These are phyloP conservation scores for Colletotrichum siamense DNA, from an alignment of 2,329 filamentous ascomycete species.

Conservation along the genomic window DNA sequence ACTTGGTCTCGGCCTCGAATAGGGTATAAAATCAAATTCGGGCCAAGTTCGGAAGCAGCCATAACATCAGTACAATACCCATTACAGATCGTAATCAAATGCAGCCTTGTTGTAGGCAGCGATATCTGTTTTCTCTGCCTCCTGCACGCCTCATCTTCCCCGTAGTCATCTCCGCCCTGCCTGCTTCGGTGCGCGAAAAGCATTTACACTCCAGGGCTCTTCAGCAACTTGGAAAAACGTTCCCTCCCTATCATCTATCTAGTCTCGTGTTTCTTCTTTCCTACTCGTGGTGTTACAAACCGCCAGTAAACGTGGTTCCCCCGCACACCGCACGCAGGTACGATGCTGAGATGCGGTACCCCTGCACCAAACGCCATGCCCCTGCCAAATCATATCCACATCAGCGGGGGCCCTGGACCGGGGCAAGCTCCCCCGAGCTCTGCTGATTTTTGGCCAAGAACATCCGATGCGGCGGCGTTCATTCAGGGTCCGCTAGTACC, in stretches of 20 bases:
- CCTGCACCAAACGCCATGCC: background rate
- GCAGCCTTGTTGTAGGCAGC: background rate
- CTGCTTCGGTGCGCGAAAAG: background rate
- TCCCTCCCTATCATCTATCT: background rate
- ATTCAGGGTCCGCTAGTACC: background rate
- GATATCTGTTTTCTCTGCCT: background rate
- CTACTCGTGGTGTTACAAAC: background rate
- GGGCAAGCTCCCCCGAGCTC: conserved; percentile 16
- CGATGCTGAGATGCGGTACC: background rate
- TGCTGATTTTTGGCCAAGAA: conserved; percentile 17
- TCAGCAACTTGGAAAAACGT: background rate
- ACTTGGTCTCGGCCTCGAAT: background rate
- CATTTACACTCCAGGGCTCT: background rate
- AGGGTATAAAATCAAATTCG: background rate
- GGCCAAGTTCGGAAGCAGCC: background rate
- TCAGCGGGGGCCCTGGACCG: background rate
- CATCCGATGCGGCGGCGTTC: background rate
- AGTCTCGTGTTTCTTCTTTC: too few species aligned
- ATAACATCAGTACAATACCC: background rate
- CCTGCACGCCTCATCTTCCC: background rate
- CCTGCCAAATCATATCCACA: background rate
- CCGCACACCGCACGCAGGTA: background rate
- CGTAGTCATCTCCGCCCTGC: background rate
- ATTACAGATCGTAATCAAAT: background rate
- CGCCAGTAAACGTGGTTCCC: background rate